These are phyloP conservation scores for Tricholoma sp. DNA, from an alignment of 768 basidiomycete species.

Conservation along the genomic window DNA sequence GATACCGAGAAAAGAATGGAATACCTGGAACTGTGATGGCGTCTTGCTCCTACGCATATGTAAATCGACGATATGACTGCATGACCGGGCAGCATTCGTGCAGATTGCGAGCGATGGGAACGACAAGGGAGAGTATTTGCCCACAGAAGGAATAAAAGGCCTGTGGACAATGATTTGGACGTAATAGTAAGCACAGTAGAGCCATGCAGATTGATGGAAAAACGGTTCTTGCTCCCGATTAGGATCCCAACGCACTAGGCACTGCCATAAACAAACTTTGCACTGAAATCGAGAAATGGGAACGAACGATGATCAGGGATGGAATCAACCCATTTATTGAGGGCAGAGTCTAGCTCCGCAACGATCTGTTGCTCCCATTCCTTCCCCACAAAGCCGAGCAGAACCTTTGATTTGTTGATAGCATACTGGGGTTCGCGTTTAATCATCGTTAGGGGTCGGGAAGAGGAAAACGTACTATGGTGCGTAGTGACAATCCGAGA, in stretches of 20 bases:
- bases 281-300: neutral
- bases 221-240: conserved; percentile 36
- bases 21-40: conserved; percentile 32
- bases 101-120: conserved; percentile 74
- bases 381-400: conserved; percentile 55
- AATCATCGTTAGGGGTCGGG: neutral
- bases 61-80: conserved; percentile 71
- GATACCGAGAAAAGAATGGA: conserved; percentile 9
- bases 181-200: conserved; percentile 49
- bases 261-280: neutral
- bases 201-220: conserved; percentile 57
- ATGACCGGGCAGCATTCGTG: conserved; percentile 76
- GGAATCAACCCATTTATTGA: conserved; percentile 68
- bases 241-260: conserved; percentile 50
- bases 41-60: conserved; percentile 35
- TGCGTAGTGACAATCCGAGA: conserved; percentile 56
- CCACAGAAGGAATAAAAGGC: conserved; percentile 64
- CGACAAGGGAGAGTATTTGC: conserved; percentile 39
- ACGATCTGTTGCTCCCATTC: conserved; percentile 69
- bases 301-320: conserved; percentile 55
- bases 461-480: conserved; percentile 43
- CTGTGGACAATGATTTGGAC: conserved; percentile 73
- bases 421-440: conserved; percentile 52
- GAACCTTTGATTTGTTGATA: conserved; percentile 69
- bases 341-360: conserved; percentile 62